These are phyloP conservation scores for Yueomyces sinensis DNA, from an alignment of 805 yeast genomes.

Conservation along the genomic window DNA sequence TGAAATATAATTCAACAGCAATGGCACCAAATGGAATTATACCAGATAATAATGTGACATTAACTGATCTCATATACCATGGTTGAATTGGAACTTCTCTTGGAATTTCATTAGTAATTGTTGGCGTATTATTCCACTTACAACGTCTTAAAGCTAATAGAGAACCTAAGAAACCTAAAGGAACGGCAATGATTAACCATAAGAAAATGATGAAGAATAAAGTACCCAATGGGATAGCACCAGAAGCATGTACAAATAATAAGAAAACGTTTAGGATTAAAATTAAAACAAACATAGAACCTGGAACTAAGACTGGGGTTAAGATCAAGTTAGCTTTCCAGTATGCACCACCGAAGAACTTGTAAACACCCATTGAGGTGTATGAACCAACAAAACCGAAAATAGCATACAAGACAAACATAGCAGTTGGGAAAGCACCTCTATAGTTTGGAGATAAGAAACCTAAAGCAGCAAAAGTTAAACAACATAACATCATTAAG, in stretches of 20 bases:
- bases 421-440: conserved; percentile 82
- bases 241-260: conserved; percentile 68
- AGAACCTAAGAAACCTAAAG: conserved; percentile 76
- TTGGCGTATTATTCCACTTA: conserved; percentile 49
- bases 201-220: conserved; percentile 66
- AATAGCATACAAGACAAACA: conserved; percentile 71
- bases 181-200: conserved; percentile 81
- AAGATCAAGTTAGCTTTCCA: conserved; percentile 80
- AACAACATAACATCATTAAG: conserved; percentile 59
- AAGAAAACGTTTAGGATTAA: conserved; percentile 70
- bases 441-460: conserved; percentile 87
- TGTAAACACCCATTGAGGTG: conserved; percentile 74
- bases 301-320: conserved; percentile 80
- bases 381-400: conserved; percentile 78
- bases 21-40: conserved; percentile 90
- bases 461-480: conserved; percentile 77
- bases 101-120: conserved; percentile 88
- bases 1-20: conserved; percentile 89
- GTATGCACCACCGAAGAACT: conserved; percentile 79
- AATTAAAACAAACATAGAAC: conserved; percentile 48
- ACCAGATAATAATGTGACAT: conserved; percentile 67
- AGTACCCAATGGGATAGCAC: conserved; percentile 90
- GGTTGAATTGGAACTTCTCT: conserved; percentile 92
- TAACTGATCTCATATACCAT: conserved; percentile 56
- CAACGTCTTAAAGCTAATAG: conserved; percentile 55